Conservation (phyloP, 1,284 basidiomycete species). For the Gymnopus androsaceus region DNA sequence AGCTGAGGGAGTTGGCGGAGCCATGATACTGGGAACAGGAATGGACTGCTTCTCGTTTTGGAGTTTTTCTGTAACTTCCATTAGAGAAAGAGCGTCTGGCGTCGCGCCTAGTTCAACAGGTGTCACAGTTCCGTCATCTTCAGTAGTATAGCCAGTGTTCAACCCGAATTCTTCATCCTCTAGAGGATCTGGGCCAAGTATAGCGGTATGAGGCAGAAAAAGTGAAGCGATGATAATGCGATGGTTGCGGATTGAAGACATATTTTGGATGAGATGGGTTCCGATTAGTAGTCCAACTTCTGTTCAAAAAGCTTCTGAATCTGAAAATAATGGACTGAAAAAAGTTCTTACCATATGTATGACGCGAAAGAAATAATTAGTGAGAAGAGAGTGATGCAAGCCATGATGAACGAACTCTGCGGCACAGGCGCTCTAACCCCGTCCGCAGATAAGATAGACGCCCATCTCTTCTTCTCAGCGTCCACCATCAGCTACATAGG, state of each 20-base stretch:
- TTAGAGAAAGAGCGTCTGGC: background rate
- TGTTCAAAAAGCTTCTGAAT: background rate
- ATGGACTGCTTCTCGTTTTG: background rate
- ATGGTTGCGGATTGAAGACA: slow-evolving; percentile 63
- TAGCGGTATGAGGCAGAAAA: slow-evolving; percentile 72
- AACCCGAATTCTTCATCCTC: slow-evolving; percentile 17
- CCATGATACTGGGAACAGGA: background rate
- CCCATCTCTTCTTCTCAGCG: no score
- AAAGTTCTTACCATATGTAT: background rate
- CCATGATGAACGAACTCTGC: no score
- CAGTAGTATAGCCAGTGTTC: background rate
- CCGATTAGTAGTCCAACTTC: background rate
- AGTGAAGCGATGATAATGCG: slow-evolving; percentile 76
- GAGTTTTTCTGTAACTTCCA: background rate
- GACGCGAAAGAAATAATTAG: no score
- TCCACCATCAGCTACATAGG: no score
- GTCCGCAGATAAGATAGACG: no score
- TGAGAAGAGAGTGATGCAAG: no score
- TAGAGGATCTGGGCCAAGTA: slow-evolving; percentile 51
- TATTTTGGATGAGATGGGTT: no score
- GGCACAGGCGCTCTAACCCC: no score
- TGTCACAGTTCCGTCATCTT: background rate
- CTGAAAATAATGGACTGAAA: background rate
- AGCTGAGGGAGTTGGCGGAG: background rate
- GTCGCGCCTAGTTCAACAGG: background rate